Base-by-base conservation (phyloP, 306 rosid genomes). In the Sphenostylis stenocarpa region DNA sequence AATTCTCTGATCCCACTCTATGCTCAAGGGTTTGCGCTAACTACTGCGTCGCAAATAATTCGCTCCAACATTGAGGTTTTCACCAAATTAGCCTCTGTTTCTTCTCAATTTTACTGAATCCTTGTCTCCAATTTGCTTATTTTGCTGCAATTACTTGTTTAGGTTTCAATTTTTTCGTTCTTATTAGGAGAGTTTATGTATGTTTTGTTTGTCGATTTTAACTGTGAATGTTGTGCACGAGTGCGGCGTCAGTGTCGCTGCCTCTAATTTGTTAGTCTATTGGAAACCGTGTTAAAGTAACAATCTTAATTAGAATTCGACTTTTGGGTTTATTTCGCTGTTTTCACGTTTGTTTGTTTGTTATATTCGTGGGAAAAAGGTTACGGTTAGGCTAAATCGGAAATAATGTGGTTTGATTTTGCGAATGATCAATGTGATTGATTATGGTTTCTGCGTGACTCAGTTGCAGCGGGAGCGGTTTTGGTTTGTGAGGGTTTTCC, bases 401-500 rank as follows among this genome's bases (percentile, higher is more conserved):
- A 62, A 69, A 62, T 45, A 0, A 67, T 44, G 36, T 73, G 21
- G 41, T 51, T 77, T 67, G 52, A 51, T 73, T 34, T 75, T 39
- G 49, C 33, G 63, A 34, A 24, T 62, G 53, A 70, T 36, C 39
- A 51, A 47, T 34, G 72, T 70, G 64, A 69, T 70, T 82, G 52
- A 17, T 84, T 48, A 64, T 67, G 44, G 52, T 79, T 19, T 64
- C 65, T 1, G 5, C 38, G 3, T 67, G 39, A 70, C 58, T 52
- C 66, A 71, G 16, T 34, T 80, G 79, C 85, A 84, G 87, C 61
- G 20, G 69, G 17, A 29, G 49, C n/a, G 26, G 67, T 56, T 28
- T 77, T 53, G 57, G 28, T 72, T 72, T 66, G 19, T 75, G 55
- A 70, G 77, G 76, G 70, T 75, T 80, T 81, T 70, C 36, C 69